phyloP scores from a whole-genome alignment of 2,329 filamentous ascomycete species.

The Colletotrichum lindemuthianum region DNA sequence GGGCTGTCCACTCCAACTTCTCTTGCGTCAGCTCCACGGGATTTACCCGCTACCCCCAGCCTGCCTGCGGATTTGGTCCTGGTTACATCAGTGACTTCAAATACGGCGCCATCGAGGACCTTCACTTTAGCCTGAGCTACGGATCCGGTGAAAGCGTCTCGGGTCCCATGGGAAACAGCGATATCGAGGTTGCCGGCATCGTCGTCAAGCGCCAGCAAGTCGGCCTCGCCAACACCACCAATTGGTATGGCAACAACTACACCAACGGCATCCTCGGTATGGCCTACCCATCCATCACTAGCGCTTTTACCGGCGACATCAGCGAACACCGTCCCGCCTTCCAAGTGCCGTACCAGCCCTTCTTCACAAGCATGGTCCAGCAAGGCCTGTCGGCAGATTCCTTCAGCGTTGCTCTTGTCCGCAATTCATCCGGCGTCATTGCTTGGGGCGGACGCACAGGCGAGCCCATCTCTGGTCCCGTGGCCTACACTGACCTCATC shows the following conservation, averaged over 20 bases:
- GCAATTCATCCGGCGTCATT: constrained; percentile 58
- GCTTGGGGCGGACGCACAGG: constrained; percentile 53
- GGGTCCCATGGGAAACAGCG: constrained; percentile 58
- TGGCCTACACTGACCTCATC: constrained; percentile 53
- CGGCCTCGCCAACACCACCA: constrained; percentile 59
- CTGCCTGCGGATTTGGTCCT: constrained; percentile 53
- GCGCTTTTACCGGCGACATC: constrained; percentile 54
- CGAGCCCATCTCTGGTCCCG: constrained; percentile 48
- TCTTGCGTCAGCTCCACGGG: constrained; percentile 52
- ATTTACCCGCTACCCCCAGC: constrained; percentile 41
- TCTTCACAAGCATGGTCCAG: constrained; percentile 59
- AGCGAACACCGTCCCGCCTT: constrained; percentile 51
- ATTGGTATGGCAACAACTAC: constrained; percentile 62
- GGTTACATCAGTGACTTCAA: constrained; percentile 52
- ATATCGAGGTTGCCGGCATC: constrained; percentile 58
- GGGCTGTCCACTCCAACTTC: constrained; percentile 54
- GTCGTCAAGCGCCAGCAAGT: constrained; percentile 57
- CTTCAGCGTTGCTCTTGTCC: constrained; percentile 60
- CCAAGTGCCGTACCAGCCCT: constrained; percentile 56
- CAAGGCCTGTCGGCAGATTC: constrained; percentile 56
- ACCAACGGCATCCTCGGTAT: constrained; percentile 63
- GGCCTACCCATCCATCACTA: constrained; percentile 61
- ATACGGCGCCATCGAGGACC: constrained; percentile 48
- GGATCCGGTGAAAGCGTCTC: constrained; percentile 59
- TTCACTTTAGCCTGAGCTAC: constrained; percentile 59